phyloP scores from a whole-genome alignment of 2,329 filamentous ascomycete genomes.

The Helicocarpus griseus region DNA sequence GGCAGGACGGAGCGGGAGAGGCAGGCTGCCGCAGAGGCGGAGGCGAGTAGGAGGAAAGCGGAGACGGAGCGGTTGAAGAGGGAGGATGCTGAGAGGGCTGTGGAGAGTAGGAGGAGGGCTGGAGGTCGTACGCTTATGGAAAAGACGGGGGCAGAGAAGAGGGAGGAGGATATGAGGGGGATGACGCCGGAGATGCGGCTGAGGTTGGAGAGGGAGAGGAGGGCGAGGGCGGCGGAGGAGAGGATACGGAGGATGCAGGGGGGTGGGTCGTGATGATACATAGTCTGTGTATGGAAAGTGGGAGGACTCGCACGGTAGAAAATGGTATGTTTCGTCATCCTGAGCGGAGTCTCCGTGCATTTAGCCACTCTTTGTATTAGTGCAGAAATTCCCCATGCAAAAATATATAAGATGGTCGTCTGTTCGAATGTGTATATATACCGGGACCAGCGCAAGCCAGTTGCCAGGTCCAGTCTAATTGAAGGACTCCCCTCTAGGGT shows the following conservation, averaged over 20 bases:
- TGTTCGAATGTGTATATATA: no score
- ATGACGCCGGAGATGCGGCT: slow-evolving; percentile 80
- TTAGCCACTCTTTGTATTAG: no score
- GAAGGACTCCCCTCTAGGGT: no score
- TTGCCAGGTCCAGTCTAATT: no score
- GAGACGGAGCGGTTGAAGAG: slow-evolving; percentile 64
- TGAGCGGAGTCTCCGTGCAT: no score
- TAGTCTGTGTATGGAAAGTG: no score
- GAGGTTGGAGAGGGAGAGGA: slow-evolving; percentile 75
- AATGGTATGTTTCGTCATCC: no score
- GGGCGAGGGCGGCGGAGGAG: slow-evolving; percentile 86
- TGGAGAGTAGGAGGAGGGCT: slow-evolving; percentile 40
- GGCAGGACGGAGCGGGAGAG: slow-evolving; percentile 60
- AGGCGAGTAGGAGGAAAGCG: slow-evolving; percentile 58
- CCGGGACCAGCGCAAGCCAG: no score
- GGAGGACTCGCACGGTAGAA: no score
- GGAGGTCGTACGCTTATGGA: slow-evolving; percentile 47
- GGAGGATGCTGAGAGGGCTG: slow-evolving; percentile 43
- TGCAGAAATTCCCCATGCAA: no score
- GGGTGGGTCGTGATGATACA: neutral
- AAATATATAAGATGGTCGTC: no score
- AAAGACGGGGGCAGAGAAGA: slow-evolving; percentile 69
- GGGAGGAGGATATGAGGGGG: slow-evolving; percentile 74
- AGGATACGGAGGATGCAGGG: slow-evolving; percentile 59
- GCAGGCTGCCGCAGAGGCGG: slow-evolving; percentile 56